phyloP scores from a whole-genome alignment of 2,329 filamentous ascomycete genomes.

The Fonsecaea monophora region DNA sequence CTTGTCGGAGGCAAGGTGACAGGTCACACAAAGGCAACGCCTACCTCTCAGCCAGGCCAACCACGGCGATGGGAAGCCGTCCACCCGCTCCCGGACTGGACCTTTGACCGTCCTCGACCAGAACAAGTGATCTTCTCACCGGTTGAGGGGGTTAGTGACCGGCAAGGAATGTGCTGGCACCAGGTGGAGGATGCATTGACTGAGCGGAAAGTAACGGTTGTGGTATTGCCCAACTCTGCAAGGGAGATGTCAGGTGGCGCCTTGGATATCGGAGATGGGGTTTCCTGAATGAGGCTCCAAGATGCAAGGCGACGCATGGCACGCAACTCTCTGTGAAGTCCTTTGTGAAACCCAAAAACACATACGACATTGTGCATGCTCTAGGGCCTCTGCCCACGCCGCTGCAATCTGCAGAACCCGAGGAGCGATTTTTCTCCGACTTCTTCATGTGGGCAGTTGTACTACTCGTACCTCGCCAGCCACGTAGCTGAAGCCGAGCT shows the following conservation, averaged over 20 bases:
- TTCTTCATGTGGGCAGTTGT: constrained; percentile 6
- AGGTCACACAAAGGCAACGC: not conserved
- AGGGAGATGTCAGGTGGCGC: constrained; percentile 18
- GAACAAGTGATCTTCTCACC: constrained; percentile 15
- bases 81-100: not conserved
- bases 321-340: constrained; percentile 9
- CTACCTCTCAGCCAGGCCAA: not conserved
- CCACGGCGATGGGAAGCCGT: not conserved
- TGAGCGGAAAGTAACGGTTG: not conserved
- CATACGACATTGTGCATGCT: constrained; percentile 25
- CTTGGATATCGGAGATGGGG: constrained; percentile 10
- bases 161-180: constrained; percentile 21
- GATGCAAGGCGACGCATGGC: not conserved
- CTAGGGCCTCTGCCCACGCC: constrained; percentile 12
- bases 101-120: constrained; percentile 1
- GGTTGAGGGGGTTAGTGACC: constrained; percentile 21
- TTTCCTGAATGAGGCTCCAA: constrained; percentile 10
- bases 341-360: constrained; percentile 14
- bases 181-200: constrained; percentile 2
- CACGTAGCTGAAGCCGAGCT: constrained; percentile 19
- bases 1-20: constrained; percentile 9
- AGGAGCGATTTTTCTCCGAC: constrained; percentile 13
- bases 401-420: constrained; percentile 11
- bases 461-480: not conserved
- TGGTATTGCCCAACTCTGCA: constrained; percentile 5